Evolutionary conservation across 805 yeast genomes (phyloP).

Genomic region (Zygotorulaspora sp.): DNA sequence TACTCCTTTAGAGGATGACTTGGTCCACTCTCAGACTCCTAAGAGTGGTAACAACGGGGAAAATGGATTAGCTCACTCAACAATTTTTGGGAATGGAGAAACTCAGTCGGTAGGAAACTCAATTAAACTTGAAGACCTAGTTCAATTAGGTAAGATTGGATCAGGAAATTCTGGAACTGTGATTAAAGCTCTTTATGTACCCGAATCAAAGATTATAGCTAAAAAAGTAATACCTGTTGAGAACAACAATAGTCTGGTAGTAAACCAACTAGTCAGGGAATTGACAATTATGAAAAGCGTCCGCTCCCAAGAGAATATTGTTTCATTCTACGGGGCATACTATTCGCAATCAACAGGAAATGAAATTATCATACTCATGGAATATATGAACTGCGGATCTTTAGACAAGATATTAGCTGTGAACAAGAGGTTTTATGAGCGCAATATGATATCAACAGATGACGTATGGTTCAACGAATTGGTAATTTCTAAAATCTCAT

Average conservation of each 20-base stretch:
- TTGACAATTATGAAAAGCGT: conserved; percentile 88
- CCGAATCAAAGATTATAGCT: conserved; percentile 86
- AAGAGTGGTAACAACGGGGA: conserved; percentile 5
- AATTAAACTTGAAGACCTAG: conserved; percentile 60
- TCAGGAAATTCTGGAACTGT: conserved; percentile 95
- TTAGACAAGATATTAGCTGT: conserved; percentile 68
- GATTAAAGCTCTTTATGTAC: conserved; percentile 79
- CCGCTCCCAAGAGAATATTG: conserved; percentile 68
- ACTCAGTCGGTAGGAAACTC: conserved; percentile 8
- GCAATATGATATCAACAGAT: conserved; percentile 9
- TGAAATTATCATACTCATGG: conserved; percentile 89
- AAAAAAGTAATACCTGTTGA: conserved; percentile 84
- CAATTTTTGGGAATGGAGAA: conserved; percentile 19
- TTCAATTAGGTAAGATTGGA: conserved; percentile 74
- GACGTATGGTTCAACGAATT: conserved; percentile 41
- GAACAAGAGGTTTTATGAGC: conserved; percentile 47
- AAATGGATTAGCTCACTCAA: conserved; percentile 13
- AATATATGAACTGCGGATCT: conserved; percentile 92
- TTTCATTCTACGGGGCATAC: conserved; percentile 88
- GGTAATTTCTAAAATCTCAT: conserved; percentile 69
- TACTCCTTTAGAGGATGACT: conserved; percentile 16
- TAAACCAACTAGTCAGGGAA: conserved; percentile 74
- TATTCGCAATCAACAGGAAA: conserved; percentile 47
- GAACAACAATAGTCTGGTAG: conserved; percentile 46
- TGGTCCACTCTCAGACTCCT: neutral